Percentiles rank a stretch among this genome's conserved stretches.
Evolutionary conservation across 257 asterid genomes (phyloP).

Genomic region (Nicotiana tomentosiformis): DNA sequence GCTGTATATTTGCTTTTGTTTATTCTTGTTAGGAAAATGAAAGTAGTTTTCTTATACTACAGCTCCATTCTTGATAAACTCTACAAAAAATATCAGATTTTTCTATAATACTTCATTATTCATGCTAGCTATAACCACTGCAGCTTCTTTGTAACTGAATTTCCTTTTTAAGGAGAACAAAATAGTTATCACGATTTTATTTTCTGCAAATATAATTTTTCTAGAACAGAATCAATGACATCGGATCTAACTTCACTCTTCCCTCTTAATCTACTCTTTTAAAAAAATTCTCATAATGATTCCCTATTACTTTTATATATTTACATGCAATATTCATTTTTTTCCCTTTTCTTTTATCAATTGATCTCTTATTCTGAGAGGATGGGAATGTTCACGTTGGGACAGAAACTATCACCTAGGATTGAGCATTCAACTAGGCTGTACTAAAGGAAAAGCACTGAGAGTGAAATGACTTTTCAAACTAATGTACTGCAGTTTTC

Average conservation of each 20-base stretch:
- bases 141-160: neutral
- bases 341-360: neutral
- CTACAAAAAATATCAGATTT: too few species aligned
- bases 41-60: neutral
- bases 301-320: neutral
- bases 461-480: neutral
- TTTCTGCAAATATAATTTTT: too few species aligned
- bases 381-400: neutral
- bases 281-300: neutral
- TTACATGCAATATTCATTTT: neutral
- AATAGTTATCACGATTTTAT: neutral
- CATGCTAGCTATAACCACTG: neutral
- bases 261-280: too few species aligned
- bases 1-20: neutral
- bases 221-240: neutral
- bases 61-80: neutral
- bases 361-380: neutral
- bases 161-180: neutral
- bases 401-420: neutral
- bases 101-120: neutral
- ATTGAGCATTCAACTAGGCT: neutral
- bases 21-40: neutral
- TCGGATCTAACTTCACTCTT: neutral
- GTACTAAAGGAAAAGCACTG: neutral
- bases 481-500: neutral